Percentiles rank a stretch among this genome's conserved stretches.
Evolutionary conservation across 1,284 basidiomycete genomes (phyloP).

Genomic region (Meira nashicola): DNA sequence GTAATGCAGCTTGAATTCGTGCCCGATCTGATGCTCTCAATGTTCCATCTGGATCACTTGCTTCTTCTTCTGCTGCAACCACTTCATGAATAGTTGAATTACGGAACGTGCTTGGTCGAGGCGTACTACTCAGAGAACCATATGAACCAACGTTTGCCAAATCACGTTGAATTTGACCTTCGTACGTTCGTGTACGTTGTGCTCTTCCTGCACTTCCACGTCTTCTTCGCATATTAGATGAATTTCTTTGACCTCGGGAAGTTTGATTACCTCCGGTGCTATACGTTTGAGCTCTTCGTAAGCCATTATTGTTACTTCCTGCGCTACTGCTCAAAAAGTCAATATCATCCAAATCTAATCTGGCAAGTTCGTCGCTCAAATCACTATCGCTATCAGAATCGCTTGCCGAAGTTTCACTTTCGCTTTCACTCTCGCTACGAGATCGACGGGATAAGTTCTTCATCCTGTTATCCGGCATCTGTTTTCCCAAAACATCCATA

Average conservation of each 20-base stretch:
- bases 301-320: conserved; percentile 20
- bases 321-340: conserved; percentile 27
- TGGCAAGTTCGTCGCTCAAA: conserved; percentile 37
- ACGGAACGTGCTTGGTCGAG: conserved; percentile 1
- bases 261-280: not conserved
- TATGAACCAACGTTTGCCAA: conserved; percentile 20
- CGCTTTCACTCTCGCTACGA: not conserved
- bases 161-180: not conserved
- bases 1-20: not conserved
- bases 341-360: conserved; percentile 32
- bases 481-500: conserved; percentile 14
- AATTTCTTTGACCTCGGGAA: too few species aligned
- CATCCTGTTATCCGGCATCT: not conserved
- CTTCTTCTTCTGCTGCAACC: not conserved
- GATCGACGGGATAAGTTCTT: not conserved
- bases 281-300: conserved; percentile 26
- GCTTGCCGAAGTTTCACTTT: conserved; percentile 17
- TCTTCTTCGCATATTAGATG: not conserved
- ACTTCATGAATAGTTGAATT: conserved; percentile 1
- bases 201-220: too few species aligned
- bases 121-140: conserved; percentile 30
- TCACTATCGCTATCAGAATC: conserved; percentile 19
- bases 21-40: conserved; percentile 11
- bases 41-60: conserved; percentile 11
- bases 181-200: too few species aligned